Conservation (phyloP, 768 basidiomycete genomes). For the Mycena epipterygia region DNA sequence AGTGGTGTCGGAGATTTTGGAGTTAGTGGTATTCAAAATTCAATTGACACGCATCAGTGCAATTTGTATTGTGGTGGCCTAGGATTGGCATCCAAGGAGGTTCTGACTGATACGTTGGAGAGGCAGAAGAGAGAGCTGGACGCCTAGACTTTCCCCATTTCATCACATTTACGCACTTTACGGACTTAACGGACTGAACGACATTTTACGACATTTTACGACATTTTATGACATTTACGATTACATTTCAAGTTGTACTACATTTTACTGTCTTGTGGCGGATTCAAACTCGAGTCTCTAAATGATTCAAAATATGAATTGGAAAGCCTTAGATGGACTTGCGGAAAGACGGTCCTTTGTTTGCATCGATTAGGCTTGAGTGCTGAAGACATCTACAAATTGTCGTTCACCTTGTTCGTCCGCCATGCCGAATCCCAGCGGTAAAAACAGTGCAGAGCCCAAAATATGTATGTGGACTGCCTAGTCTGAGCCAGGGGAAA, state of each 20-base stretch:
- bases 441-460: background rate
- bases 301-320: too few species aligned
- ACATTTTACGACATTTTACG: too few species aligned
- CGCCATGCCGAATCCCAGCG: background rate
- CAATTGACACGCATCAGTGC: slow-evolving; percentile 5
- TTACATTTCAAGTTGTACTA: background rate
- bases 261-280: background rate
- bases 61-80: background rate
- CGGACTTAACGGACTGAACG: too few species aligned
- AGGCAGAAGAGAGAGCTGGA: background rate
- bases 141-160: too few species aligned
- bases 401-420: too few species aligned
- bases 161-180: too few species aligned
- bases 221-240: background rate
- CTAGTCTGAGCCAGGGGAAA: background rate
- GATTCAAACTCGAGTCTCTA: background rate
- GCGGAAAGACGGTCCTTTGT: too few species aligned
- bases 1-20: slow-evolving; percentile 14
- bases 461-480: background rate
- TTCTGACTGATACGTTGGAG: background rate
- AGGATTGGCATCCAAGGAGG: background rate
- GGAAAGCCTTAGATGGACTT: too few species aligned
- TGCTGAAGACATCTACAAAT: too few species aligned
- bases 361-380: too few species aligned
- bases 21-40: background rate